These are phyloP conservation scores for Geopyxis carbonaria DNA, from an alignment of 495 filamentous ascomycete species.

Conservation along the genomic window DNA sequence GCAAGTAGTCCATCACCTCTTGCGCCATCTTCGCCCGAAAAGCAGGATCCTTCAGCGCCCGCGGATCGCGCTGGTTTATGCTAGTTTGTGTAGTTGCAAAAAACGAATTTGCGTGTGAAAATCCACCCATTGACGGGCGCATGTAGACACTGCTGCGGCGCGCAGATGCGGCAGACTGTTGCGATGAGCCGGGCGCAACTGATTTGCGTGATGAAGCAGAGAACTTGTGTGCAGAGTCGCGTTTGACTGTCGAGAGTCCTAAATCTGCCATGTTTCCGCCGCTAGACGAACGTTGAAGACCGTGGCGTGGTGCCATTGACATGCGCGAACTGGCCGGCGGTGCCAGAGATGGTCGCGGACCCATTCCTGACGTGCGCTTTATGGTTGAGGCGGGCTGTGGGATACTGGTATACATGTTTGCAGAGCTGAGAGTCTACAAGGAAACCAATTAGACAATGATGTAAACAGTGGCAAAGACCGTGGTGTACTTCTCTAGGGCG, in stretches of 20 bases:
- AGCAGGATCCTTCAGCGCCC: constrained; percentile 64
- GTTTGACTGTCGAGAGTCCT: constrained; percentile 70
- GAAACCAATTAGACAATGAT: constrained; percentile 46
- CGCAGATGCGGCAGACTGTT: constrained; percentile 35
- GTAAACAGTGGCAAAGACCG: too few species aligned
- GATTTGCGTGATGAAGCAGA: constrained; percentile 50
- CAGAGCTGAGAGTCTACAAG: constrained; percentile 34
- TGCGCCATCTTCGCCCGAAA: constrained; percentile 69
- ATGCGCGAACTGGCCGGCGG: constrained; percentile 70
- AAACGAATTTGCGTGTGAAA: constrained; percentile 52
- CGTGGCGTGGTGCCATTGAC: constrained; percentile 58
- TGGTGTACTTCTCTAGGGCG: constrained; percentile 51
- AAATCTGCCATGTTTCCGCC: constrained; percentile 58
- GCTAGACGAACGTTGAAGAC: constrained; percentile 64
- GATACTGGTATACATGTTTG: constrained; percentile 52
- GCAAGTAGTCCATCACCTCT: constrained; percentile 79
- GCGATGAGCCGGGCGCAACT: constrained; percentile 46
- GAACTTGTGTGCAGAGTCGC: constrained; percentile 53
- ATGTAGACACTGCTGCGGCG: constrained; percentile 79
- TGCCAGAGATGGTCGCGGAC: constrained; percentile 30
- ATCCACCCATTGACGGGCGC: constrained; percentile 38
- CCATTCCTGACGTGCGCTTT: constrained; percentile 83
- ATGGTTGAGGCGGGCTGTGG: constrained; percentile 86
- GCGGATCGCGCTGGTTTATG: constrained; percentile 69
- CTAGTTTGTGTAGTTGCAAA: constrained; percentile 61